A percentile compares a stretch with the other conserved stretches of the same genome.
Evolutionary conservation across 228 moss, liverwort and hornwort species (phyloP).

Genomic region (Sphagnum magellanicum): DNA sequence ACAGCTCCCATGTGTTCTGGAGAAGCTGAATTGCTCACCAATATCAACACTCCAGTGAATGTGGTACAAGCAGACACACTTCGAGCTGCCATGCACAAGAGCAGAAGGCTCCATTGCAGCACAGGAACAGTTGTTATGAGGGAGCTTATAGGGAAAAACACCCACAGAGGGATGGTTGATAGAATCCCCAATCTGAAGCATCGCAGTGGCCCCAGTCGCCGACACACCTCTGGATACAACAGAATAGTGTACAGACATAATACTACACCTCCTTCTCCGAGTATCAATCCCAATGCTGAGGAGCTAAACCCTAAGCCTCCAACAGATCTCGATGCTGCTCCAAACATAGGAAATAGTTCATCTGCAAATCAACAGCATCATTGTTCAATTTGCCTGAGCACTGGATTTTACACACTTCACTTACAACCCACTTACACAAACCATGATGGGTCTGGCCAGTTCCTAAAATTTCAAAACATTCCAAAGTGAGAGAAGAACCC

Average conservation of each 20-base stretch:
- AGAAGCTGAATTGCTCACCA: slow-evolving; percentile 77
- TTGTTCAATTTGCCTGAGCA: slow-evolving; percentile 3
- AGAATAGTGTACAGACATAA: slow-evolving; percentile 67
- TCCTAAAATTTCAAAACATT: too few species aligned
- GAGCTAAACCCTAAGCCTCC: slow-evolving; percentile 73
- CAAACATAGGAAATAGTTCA: slow-evolving; percentile 77
- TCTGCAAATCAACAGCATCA: slow-evolving; percentile 27
- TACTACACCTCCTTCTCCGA: slow-evolving; percentile 73
- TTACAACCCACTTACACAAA: not conserved
- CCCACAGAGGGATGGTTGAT: slow-evolving; percentile 65
- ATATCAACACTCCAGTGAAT: slow-evolving; percentile 75
- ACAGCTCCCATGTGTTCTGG: slow-evolving; percentile 70
- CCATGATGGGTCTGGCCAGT: too few species aligned
- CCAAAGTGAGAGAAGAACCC: too few species aligned
- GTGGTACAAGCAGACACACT: slow-evolving; percentile 63
- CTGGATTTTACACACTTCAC: not conserved
- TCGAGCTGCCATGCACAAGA: slow-evolving; percentile 53
- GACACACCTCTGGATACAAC: slow-evolving; percentile 45
- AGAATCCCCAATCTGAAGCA: slow-evolving; percentile 64
- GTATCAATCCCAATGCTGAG: slow-evolving; percentile 52
- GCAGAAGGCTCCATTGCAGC: slow-evolving; percentile 52
- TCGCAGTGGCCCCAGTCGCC: slow-evolving; percentile 45
- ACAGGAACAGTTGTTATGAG: slow-evolving; percentile 13
- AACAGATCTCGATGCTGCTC: slow-evolving; percentile 43
- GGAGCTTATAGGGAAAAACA: slow-evolving; percentile 68